Conservation (phyloP, 805 yeast species). For the Lipomyces yamanashiensis region DNA sequence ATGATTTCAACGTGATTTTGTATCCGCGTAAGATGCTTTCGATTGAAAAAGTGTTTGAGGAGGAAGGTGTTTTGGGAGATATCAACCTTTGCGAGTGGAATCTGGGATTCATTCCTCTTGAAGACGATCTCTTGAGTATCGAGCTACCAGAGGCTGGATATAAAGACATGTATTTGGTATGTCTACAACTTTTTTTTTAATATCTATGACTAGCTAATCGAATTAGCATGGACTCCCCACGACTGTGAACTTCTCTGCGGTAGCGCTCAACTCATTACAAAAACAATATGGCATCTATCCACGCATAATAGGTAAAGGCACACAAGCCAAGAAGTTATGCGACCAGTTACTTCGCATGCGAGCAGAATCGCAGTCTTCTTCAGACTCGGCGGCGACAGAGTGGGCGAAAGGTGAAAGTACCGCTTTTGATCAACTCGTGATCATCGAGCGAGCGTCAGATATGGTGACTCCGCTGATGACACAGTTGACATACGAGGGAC, state of each 20-base stretch:
- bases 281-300: slow-evolving; percentile 53
- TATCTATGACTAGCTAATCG: slow-evolving; percentile 27
- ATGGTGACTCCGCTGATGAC: slow-evolving; percentile 69
- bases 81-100: slow-evolving; percentile 52
- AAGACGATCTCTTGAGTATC: slow-evolving; percentile 52
- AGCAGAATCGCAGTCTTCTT: slow-evolving; percentile 34
- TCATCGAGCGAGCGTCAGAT: slow-evolving; percentile 80
- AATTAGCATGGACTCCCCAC: slow-evolving; percentile 37
- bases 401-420: slow-evolving; percentile 41
- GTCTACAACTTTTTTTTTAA: no score
- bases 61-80: slow-evolving; percentile 50
- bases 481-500: slow-evolving; percentile 81
- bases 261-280: slow-evolving; percentile 55
- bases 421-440: slow-evolving; percentile 62
- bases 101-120: slow-evolving; percentile 50
- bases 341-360: slow-evolving; percentile 46
- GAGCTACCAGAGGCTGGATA: slow-evolving; percentile 49
- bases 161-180: slow-evolving; percentile 48
- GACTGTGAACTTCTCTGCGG: slow-evolving; percentile 54
- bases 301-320: slow-evolving; percentile 65
- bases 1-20: slow-evolving; percentile 40
- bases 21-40: slow-evolving; percentile 41
- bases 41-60: slow-evolving; percentile 42
- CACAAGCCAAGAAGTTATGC: slow-evolving; percentile 55
- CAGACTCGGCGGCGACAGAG: slow-evolving; percentile 32